Base-by-base conservation (phyloP, 148 eudicot species). In the Selenicereus undatus region DNA sequence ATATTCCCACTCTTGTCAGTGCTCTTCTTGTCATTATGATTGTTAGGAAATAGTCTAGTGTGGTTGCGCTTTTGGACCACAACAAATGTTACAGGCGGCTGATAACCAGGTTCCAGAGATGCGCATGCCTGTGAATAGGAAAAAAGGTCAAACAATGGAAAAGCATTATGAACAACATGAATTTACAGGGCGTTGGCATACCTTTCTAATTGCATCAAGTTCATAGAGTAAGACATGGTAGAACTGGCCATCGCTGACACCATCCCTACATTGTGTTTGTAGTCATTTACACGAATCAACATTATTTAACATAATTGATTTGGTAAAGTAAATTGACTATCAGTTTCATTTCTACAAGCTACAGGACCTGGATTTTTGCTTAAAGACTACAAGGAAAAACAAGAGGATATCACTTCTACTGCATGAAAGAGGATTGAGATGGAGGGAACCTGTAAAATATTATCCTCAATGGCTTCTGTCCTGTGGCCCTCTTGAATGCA, bases 121-220 rank as follows among this genome's bases (percentile, higher is more conserved):
- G 95, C 97, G 79, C 98, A 94, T 11, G 98, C 98, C 98, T 94
- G 87, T 60, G 71, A 35, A 79, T 71, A 52, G 51, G 29, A 51
- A 72, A 51, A 75, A 81, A 0, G 29, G 75, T 80, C 74, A 77
- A n/a, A 50, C 65, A 60, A 64, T 43, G 45, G 39, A 70, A 21
- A 62, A 48, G 43, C 42, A n/a, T 71, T 18, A 51, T 48, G 32
- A 18, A 73, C 12, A 43, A 80, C 30, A 13, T 11, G 5, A 51
- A 29, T 51, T 36, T 21, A 27, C 9, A 14, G 74, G 29, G 24
- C 60, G 39, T 13, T 20, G 58, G 64, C 78, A 56, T 81, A 94
- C 98, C 98, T 94, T 94, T 78, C 98, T 91, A 70, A 94, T 93
- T 75, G 97, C 98, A 85, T 94, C 98, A n/a, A 94, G 95, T 76